Evolutionary conservation across 352 stramenopile genomes (phyloP).

Genomic region (Peronospora farinosa): DNA sequence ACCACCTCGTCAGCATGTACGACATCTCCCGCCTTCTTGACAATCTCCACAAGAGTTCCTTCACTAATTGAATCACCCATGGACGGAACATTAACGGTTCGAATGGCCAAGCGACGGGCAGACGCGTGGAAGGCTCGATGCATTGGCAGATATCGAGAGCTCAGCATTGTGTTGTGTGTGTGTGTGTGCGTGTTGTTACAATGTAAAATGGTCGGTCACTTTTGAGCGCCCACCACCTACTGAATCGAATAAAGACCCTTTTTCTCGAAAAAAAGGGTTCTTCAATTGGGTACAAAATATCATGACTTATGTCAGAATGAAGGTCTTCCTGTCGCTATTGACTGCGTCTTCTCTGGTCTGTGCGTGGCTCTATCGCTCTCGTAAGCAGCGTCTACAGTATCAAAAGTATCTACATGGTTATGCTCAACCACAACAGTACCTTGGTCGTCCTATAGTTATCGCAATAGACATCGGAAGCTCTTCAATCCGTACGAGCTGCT

Average conservation of each 20-base stretch:
- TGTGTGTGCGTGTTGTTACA: background rate
- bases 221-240: background rate
- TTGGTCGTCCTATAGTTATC: conserved; percentile 46
- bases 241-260: conserved; percentile 1
- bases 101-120: conserved; percentile 35
- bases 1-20: conserved; percentile 95
- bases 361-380: conserved; percentile 23
- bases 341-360: conserved; percentile 20
- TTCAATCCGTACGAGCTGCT: conserved; percentile 88
- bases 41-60: conserved; percentile 95
- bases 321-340: conserved; percentile 24
- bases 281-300: no score
- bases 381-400: conserved; percentile 20
- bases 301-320: conserved; percentile 8
- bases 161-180: conserved; percentile 15
- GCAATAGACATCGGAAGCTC: conserved; percentile 91
- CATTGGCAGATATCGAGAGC: conserved; percentile 11
- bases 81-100: conserved; percentile 80
- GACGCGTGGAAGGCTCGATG: conserved; percentile 48
- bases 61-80: conserved; percentile 97
- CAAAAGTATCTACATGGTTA: conserved; percentile 23
- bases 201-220: background rate
- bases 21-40: conserved; percentile 89
- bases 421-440: conserved; percentile 40
- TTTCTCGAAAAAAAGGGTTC: no score